Percentiles rank a stretch among this genome's conserved stretches.
Evolutionary conservation across 352 stramenopile species (phyloP).

Genomic region (Globisporangium echinulatum): DNA sequence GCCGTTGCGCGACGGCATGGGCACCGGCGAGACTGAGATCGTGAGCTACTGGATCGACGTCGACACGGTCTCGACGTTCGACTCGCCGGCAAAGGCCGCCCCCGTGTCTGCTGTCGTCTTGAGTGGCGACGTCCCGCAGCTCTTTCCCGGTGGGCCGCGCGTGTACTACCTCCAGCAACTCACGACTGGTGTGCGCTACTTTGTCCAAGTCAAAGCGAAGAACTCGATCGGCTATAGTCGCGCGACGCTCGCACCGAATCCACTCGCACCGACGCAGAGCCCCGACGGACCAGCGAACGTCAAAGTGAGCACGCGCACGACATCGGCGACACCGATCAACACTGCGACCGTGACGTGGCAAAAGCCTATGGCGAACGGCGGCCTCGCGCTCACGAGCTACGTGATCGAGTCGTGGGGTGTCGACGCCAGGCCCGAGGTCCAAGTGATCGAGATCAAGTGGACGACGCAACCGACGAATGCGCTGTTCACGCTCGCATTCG

Average conservation of each 20-base stretch:
- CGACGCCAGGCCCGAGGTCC: conserved; percentile 49
- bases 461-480: conserved; percentile 38
- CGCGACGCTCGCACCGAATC: conserved; percentile 48
- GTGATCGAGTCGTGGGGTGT: conserved; percentile 79
- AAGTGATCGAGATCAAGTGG: conserved; percentile 86
- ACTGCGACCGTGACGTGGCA: conserved; percentile 67
- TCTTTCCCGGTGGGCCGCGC: conserved; percentile 57
- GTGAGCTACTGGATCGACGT: conserved; percentile 62
- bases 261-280: conserved; percentile 45
- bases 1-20: conserved; percentile 56
- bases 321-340: conserved; percentile 40
- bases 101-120: conserved; percentile 33
- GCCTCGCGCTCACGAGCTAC: conserved; percentile 65
- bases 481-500: conserved; percentile 75
- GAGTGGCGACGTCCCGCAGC: conserved; percentile 24
- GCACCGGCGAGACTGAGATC: conserved; percentile 31
- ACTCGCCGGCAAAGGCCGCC: conserved; percentile 37
- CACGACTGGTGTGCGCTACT: conserved; percentile 71
- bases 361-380: conserved; percentile 45
- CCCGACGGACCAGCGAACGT: conserved; percentile 46
- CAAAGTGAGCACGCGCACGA: conserved; percentile 47
- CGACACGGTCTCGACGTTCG: conserved; percentile 68
- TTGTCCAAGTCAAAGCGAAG: conserved; percentile 76
- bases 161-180: conserved; percentile 73
- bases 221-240: conserved; percentile 66